Conservation (phyloP, 495 filamentous ascomycete species). For the Choiromyces venosus region DNA sequence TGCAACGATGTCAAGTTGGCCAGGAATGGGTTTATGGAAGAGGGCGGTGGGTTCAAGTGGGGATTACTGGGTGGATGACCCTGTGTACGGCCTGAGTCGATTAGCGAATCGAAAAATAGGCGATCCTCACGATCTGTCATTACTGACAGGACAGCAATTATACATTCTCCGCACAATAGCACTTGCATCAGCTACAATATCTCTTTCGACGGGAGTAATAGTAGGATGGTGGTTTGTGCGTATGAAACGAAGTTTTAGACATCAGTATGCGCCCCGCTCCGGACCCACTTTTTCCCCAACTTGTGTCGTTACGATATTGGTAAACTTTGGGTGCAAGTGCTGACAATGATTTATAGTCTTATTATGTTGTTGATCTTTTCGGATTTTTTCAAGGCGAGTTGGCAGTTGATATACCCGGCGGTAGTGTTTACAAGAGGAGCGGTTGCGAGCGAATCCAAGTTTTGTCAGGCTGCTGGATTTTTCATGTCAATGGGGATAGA, state of each 20-base stretch:
- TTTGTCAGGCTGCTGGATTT: constrained; percentile 66
- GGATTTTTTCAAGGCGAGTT: constrained; percentile 62
- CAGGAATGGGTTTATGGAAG: constrained; percentile 23
- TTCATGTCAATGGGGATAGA: constrained; percentile 59
- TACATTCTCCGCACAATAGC: constrained; percentile 41
- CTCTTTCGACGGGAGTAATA: constrained; percentile 36
- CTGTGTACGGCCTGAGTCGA: constrained; percentile 33
- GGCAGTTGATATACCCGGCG: constrained; percentile 59
- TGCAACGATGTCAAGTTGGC: constrained; percentile 12
- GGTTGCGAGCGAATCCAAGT: constrained; percentile 49
- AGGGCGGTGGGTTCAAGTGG: constrained; percentile 14
- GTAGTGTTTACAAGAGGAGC: constrained; percentile 49
- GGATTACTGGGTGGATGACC: constrained; percentile 38
- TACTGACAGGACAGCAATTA: constrained; percentile 38
- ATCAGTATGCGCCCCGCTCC: constrained; percentile 53
- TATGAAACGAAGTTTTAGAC: constrained; percentile 68
- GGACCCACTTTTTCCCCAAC: background rate
- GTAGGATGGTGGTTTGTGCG: constrained; percentile 64
- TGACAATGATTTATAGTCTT: constrained; percentile 48
- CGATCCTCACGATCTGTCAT: constrained; percentile 16
- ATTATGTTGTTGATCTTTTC: constrained; percentile 66
- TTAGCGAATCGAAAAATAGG: constrained; percentile 21
- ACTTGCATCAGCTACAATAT: constrained; percentile 38
- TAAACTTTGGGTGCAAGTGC: constrained; percentile 2
- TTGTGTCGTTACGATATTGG: background rate